Conservation (phyloP, 495 filamentous ascomycete genomes). For the Podospora tetraspora region DNA sequence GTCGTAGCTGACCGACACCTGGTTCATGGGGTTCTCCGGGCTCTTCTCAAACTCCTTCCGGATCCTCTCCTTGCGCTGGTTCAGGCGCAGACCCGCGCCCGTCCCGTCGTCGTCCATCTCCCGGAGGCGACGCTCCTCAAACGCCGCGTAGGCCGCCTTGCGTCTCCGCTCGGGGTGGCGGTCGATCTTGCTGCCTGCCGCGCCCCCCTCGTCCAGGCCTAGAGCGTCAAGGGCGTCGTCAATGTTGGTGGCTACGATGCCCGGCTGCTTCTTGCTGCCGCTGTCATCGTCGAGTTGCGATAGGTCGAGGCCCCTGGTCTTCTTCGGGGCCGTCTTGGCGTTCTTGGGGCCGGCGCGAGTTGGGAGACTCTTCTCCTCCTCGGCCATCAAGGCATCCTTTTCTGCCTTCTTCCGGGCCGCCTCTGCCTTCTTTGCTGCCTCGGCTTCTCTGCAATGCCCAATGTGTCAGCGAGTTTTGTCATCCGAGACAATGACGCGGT, state of each 20-base stretch:
- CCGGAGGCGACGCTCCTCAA: slow-evolving; percentile 73
- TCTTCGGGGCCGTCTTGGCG: slow-evolving; percentile 58
- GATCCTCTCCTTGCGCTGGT: slow-evolving; percentile 75
- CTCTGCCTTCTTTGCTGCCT: slow-evolving; percentile 81
- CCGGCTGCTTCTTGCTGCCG: slow-evolving; percentile 22
- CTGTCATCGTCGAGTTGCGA: slow-evolving; percentile 48
- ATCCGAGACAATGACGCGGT: not conserved
- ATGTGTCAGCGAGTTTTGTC: slow-evolving; percentile 14
- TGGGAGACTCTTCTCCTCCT: slow-evolving; percentile 70
- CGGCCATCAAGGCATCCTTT: slow-evolving; percentile 71
- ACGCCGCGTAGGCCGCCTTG: slow-evolving; percentile 83
- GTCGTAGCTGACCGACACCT: slow-evolving; percentile 66
- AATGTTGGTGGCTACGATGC: slow-evolving; percentile 42
- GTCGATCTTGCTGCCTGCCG: slow-evolving; percentile 62
- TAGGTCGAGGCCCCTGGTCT: slow-evolving; percentile 63
- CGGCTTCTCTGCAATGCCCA: slow-evolving; percentile 58
- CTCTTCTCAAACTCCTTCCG: slow-evolving; percentile 85
- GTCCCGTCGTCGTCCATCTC: slow-evolving; percentile 76
- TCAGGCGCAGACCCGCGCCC: slow-evolving; percentile 64
- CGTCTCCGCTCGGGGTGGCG: slow-evolving; percentile 78
- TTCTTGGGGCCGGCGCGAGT: slow-evolving; percentile 57
- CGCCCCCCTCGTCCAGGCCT: slow-evolving; percentile 46
- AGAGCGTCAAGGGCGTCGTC: slow-evolving; percentile 88
- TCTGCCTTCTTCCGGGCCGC: slow-evolving; percentile 83
- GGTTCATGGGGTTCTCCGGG: slow-evolving; percentile 91